phyloP scores from a whole-genome alignment of 2,329 filamentous ascomycete species.

The Penicillium sp. region DNA sequence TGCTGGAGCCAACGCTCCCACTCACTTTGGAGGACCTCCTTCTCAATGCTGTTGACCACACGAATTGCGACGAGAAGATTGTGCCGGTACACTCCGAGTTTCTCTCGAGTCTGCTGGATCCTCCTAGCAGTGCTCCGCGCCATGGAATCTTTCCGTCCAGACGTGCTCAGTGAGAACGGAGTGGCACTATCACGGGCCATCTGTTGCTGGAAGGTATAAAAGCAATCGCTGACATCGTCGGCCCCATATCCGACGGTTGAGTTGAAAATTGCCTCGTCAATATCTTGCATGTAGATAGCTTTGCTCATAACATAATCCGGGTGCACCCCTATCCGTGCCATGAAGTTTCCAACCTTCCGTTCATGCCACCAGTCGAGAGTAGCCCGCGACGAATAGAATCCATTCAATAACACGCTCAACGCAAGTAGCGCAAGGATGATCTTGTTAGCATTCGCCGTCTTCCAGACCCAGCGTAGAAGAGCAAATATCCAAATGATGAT shows the following conservation, averaged over 20 bases:
- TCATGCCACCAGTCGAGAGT: constrained; percentile 84
- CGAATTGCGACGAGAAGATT: constrained; percentile 89
- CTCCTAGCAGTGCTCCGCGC: constrained; percentile 54
- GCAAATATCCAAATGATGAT: constrained; percentile 79
- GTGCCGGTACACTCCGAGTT: constrained; percentile 82
- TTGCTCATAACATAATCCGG: constrained; percentile 83
- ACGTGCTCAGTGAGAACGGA: constrained; percentile 34
- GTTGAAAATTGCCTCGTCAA: constrained; percentile 67
- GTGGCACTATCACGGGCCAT: constrained; percentile 39
- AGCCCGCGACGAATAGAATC: constrained; percentile 75
- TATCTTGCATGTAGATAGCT: constrained; percentile 80
- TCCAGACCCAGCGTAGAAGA: constrained; percentile 67
- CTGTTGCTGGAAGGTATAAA: constrained; percentile 51
- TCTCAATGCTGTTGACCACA: constrained; percentile 86
- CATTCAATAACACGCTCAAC: constrained; percentile 73
- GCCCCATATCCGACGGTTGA: constrained; percentile 34
- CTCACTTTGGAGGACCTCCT: constrained; percentile 81
- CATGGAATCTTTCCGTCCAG: constrained; percentile 34
- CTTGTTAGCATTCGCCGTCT: constrained; percentile 72
- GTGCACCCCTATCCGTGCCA: constrained; percentile 78
- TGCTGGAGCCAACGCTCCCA: constrained; percentile 92
- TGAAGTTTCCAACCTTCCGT: constrained; percentile 77
- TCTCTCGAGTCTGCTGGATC: constrained; percentile 79
- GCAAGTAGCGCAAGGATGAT: constrained; percentile 72
- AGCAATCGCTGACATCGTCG: constrained; percentile 44